These are phyloP conservation scores for Camellia lanceoleosa DNA, from an alignment of 148 eudicot species.

Conservation along the genomic window DNA sequence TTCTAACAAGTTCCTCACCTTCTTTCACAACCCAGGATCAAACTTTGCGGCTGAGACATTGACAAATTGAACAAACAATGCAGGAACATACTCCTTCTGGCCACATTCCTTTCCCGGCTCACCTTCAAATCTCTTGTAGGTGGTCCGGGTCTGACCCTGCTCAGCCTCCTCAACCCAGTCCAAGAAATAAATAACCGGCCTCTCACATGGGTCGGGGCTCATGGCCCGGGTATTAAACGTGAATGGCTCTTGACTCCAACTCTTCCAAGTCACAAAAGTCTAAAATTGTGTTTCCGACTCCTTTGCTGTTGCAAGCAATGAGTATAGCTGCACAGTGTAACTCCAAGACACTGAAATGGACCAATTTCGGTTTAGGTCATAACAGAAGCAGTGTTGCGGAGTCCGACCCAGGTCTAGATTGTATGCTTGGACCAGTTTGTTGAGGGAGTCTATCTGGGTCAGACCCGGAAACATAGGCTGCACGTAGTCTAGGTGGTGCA, in stretches of 20 bases:
- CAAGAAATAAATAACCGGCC: slow-evolving; percentile 33
- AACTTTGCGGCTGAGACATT: slow-evolving; percentile 26
- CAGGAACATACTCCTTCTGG: background rate
- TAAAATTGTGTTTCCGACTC: slow-evolving; percentile 35
- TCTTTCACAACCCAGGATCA: slow-evolving; percentile 26
- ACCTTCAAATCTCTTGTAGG: slow-evolving; percentile 17
- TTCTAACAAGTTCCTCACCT: slow-evolving; percentile 18
- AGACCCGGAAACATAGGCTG: slow-evolving; percentile 35
- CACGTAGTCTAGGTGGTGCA: slow-evolving; percentile 47
- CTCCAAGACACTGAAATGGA: slow-evolving; percentile 49
- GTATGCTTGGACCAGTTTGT: slow-evolving; percentile 29
- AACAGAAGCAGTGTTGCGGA: slow-evolving; percentile 37
- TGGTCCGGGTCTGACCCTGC: slow-evolving; percentile 20
- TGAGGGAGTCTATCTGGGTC: slow-evolving; percentile 25
- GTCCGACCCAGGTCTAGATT: slow-evolving; percentile 32
- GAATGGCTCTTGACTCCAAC: slow-evolving; percentile 31
- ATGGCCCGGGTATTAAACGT: slow-evolving; percentile 35
- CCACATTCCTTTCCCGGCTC: slow-evolving; percentile 16
- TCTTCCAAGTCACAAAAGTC: slow-evolving; percentile 40
- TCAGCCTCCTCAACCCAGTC: slow-evolving; percentile 22
- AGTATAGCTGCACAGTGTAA: slow-evolving; percentile 39
- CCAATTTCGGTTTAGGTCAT: slow-evolving; percentile 31
- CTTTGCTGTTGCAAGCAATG: slow-evolving; percentile 22
- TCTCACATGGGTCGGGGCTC: slow-evolving; percentile 35
- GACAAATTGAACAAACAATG: slow-evolving; percentile 14